These are phyloP conservation scores for Letharia lupina DNA, from an alignment of 495 filamentous ascomycete species.

Conservation along the genomic window DNA sequence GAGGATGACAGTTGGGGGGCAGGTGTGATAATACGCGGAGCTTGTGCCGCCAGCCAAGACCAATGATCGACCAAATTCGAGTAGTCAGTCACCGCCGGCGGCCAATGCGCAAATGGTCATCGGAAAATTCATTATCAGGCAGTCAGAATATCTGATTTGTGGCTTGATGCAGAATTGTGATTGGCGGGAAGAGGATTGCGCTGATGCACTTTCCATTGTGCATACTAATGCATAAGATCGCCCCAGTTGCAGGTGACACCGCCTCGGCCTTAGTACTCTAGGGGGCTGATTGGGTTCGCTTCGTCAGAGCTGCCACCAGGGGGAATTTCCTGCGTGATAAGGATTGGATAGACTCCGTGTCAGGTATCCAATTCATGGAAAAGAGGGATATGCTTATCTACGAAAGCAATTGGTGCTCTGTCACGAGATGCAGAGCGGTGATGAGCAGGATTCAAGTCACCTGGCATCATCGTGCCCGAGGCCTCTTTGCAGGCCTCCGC, in stretches of 20 bases:
- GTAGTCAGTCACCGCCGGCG: neutral
- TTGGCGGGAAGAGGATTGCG: slow-evolving; percentile 3
- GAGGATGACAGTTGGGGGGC: neutral
- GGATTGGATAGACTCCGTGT: neutral
- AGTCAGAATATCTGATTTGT: slow-evolving; percentile 1
- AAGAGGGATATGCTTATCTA: neutral
- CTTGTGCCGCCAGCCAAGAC: slow-evolving; percentile 2
- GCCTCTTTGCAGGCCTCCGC: slow-evolving; percentile 24
- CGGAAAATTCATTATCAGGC: slow-evolving; percentile 7
- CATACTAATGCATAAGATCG: neutral
- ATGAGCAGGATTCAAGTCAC: neutral
- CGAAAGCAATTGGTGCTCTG: neutral
- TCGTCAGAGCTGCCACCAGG: slow-evolving; percentile 7
- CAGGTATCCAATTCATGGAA: too few species aligned
- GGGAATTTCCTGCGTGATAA: neutral
- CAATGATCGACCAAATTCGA: neutral
- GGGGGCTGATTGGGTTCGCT: slow-evolving; percentile 11
- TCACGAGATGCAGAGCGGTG: neutral
- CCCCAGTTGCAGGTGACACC: neutral
- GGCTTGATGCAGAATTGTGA: neutral
- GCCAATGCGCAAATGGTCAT: neutral
- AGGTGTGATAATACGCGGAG: neutral
- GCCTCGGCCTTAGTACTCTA: neutral
- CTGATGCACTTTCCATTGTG: neutral
- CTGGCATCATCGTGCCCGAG: slow-evolving; percentile 10